Evolutionary conservation across 441 rosid genomes (phyloP).

Genomic region (Dalechampia spathulata): DNA sequence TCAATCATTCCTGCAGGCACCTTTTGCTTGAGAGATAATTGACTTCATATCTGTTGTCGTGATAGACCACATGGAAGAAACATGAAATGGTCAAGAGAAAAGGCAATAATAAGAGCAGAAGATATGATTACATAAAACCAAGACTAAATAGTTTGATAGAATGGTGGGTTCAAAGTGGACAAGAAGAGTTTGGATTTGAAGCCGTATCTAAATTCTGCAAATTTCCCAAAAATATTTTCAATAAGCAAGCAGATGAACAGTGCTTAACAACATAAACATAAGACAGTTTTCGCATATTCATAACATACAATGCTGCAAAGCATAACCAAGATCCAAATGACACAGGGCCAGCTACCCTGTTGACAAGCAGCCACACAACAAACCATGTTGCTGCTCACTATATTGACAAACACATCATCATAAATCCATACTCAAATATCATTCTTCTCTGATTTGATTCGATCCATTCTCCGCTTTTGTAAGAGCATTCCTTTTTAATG

Average conservation of each 20-base stretch:
- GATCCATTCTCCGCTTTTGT: conserved; percentile 19
- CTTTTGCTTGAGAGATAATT: too few species aligned
- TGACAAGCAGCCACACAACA: conserved; percentile 30
- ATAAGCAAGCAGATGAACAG: conserved; percentile 24
- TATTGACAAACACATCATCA: conserved; percentile 32
- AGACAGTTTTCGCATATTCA: conserved; percentile 14
- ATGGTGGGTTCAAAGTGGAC: conserved; percentile 13
- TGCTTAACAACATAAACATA: conserved; percentile 27
- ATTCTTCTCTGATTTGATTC: conserved; percentile 23
- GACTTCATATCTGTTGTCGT: too few species aligned
- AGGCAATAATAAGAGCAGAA: too few species aligned
- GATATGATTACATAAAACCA: too few species aligned
- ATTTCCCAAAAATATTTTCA: conserved; percentile 32
- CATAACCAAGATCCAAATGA: conserved; percentile 27
- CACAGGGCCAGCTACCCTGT: conserved; percentile 27
- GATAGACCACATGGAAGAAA: too few species aligned
- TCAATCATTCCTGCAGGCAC: too few species aligned
- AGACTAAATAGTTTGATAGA: conserved; percentile 25
- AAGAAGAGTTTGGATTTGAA: conserved; percentile 10
- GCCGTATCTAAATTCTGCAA: conserved; percentile 26
- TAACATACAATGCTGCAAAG: conserved; percentile 31
- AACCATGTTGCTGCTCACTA: conserved; percentile 25
- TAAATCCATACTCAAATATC: conserved; percentile 26
- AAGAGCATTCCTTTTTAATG: conserved; percentile 15
- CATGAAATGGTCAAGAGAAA: too few species aligned